Evolutionary conservation across 1,284 basidiomycete species (phyloP).

Genomic region (Porodaedalea pini): DNA sequence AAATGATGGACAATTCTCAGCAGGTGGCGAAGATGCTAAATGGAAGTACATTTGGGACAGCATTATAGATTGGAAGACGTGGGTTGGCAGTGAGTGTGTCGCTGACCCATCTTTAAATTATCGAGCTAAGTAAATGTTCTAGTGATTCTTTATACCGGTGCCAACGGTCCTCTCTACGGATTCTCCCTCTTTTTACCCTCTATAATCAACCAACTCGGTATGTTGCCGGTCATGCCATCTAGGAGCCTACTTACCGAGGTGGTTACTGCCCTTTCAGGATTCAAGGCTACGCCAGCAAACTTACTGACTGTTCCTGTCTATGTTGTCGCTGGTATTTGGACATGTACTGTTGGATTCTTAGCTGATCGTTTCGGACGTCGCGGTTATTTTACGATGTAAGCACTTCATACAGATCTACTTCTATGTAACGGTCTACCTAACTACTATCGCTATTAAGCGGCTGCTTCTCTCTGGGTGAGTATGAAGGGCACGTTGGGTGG

Average conservation of each 20-base stretch:
- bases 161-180: slow-evolving; percentile 66
- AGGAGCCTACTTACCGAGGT: background rate
- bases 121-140: background rate
- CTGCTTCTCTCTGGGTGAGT: slow-evolving; percentile 38
- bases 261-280: slow-evolving; percentile 42
- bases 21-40: slow-evolving; percentile 60
- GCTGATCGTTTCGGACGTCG: slow-evolving; percentile 60
- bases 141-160: slow-evolving; percentile 59
- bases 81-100: slow-evolving; percentile 44
- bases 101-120: slow-evolving; percentile 9
- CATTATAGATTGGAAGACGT: slow-evolving; percentile 71
- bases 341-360: slow-evolving; percentile 57
- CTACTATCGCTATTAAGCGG: slow-evolving; percentile 26
- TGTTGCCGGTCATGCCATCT: background rate
- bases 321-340: slow-evolving; percentile 58
- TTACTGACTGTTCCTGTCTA: slow-evolving; percentile 70
- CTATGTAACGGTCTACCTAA: background rate
- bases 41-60: slow-evolving; percentile 61
- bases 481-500: slow-evolving; percentile 45
- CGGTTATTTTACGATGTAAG: slow-evolving; percentile 61
- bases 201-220: slow-evolving; percentile 59
- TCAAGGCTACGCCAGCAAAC: slow-evolving; percentile 66
- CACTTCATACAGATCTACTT: slow-evolving; percentile 18
- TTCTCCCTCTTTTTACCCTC: slow-evolving; percentile 71
- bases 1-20: slow-evolving; percentile 68